Evolutionary conservation across 2,329 filamentous ascomycete genomes (phyloP).

Genomic region (Immersiporthe knoxdaviesiana): DNA sequence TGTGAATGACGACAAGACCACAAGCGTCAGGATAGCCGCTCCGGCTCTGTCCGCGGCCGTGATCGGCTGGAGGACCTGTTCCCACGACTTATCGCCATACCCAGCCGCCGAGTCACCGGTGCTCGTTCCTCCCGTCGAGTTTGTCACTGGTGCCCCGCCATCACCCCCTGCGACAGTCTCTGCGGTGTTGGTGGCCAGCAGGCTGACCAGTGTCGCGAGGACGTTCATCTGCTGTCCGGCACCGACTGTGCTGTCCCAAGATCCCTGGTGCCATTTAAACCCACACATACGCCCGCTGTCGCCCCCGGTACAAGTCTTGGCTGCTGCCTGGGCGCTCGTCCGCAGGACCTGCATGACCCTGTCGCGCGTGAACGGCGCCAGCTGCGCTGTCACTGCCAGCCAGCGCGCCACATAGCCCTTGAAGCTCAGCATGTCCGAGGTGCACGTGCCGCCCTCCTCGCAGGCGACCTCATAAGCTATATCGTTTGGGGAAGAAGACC

Average conservation of each 20-base stretch:
- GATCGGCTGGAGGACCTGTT: slow-evolving; percentile 42
- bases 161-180: slow-evolving; percentile 8
- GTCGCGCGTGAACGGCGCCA: slow-evolving; percentile 53
- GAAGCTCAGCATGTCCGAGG: slow-evolving; percentile 61
- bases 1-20: slow-evolving; percentile 19
- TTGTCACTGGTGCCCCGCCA: slow-evolving; percentile 45
- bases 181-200: slow-evolving; percentile 36
- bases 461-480: slow-evolving; percentile 61
- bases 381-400: slow-evolving; percentile 51
- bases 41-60: slow-evolving; percentile 51
- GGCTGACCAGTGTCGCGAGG: slow-evolving; percentile 46
- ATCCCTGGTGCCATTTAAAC: slow-evolving; percentile 47
- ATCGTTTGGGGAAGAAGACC: slow-evolving; percentile 50
- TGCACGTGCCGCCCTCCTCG: slow-evolving; percentile 55
- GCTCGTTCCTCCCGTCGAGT: slow-evolving; percentile 54
- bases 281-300: slow-evolving; percentile 50
- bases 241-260: slow-evolving; percentile 46
- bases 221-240: slow-evolving; percentile 54
- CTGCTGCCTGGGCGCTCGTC: slow-evolving; percentile 53
- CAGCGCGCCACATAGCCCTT: slow-evolving; percentile 59
- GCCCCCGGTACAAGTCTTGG: slow-evolving; percentile 53
- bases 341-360: slow-evolving; percentile 50
- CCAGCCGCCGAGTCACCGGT: slow-evolving; percentile 47
- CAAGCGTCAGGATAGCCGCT: slow-evolving; percentile 50
- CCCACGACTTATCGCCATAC: slow-evolving; percentile 33